These are phyloP conservation scores for Thuja plicata DNA, from an alignment of 83 land plant species.

Conservation along the genomic window DNA sequence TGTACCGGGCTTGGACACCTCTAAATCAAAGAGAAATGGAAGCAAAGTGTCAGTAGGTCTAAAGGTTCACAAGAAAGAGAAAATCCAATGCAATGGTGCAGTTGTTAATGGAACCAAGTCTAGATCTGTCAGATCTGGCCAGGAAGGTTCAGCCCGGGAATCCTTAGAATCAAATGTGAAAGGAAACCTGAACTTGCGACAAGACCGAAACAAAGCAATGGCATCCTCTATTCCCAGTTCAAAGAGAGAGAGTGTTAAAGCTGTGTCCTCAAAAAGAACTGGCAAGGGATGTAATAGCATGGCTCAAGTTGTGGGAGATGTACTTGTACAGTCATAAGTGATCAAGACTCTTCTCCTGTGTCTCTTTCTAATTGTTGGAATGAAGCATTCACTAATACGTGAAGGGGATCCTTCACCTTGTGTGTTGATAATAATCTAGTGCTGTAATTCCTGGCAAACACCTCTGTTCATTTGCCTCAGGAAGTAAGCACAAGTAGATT, in stretches of 20 bases:
- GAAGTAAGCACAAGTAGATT: background rate
- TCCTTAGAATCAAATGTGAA: constrained; percentile 2
- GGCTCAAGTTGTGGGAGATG: constrained; percentile 16
- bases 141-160: background rate
- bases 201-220: constrained; percentile 1
- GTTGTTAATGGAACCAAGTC: background rate
- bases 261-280: constrained; percentile 11
- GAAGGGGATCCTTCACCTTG: background rate
- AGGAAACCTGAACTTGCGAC: background rate
- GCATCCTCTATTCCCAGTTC: background rate
- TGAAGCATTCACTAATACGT: background rate
- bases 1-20: background rate
- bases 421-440: background rate
- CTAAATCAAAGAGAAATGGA: constrained; percentile 10
- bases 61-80: constrained; percentile 8
- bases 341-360: background rate
- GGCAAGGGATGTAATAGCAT: constrained; percentile 11
- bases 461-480: background rate
- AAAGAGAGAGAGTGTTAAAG: constrained; percentile 11
- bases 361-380: background rate
- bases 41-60: background rate
- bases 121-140: background rate
- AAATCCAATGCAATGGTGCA: constrained; percentile 13
- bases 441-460: background rate
- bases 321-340: constrained; percentile 15